Base-by-base conservation (phyloP, 1,139 yeast genomes). In the Yarrowia galli region DNA sequence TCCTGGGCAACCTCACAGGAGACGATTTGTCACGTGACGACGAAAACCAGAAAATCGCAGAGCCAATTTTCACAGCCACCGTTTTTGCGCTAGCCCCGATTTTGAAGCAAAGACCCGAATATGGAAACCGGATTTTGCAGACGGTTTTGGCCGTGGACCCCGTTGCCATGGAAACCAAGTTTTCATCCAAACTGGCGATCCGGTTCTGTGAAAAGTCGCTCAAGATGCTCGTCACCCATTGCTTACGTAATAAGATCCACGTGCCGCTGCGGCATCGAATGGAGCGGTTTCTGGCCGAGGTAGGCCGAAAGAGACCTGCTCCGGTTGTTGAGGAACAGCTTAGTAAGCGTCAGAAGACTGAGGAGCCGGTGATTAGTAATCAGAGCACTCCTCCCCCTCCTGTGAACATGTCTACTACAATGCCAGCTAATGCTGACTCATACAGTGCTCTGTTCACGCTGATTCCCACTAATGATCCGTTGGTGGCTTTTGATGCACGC, bases 401-500 rank as follows among this genome's bases (percentile, higher is more conserved):
- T 72, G 71, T 74, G 76, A 25, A 71, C 49, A 69, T 71, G 32
- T 68, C 73, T 13, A 74, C 76, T 0, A 48, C 66, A 13, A 71
- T 77, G 64, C 77, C 78, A 0, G 67, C 75, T 1, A 79, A 78
- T 0, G 74, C 75, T 0, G 75, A 72, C 46, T 78, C 80, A 5
- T 77, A 75, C 61, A 73, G 79, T 25, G 73, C 77, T 9, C 69
- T 80, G 48, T 93, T 87, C 75, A 85, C 88, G 54, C 81, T 93
- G 69, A 87, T 89, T 69, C 89, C 86, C 67, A 81, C 87, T 2
- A 77, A 79, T 42, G 87, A 89, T 75, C 87, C 88, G 63, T 77
- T 88, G 63, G 84, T 86, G 35, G 81, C 83, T 65, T 89, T 91
- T 74, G 95, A 92, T 76, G 85, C 92, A 66, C 83, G 91, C 9